Evolutionary conservation across 2,329 filamentous ascomycete genomes (phyloP).

Genomic region (Colletotrichum chlorophyti): DNA sequence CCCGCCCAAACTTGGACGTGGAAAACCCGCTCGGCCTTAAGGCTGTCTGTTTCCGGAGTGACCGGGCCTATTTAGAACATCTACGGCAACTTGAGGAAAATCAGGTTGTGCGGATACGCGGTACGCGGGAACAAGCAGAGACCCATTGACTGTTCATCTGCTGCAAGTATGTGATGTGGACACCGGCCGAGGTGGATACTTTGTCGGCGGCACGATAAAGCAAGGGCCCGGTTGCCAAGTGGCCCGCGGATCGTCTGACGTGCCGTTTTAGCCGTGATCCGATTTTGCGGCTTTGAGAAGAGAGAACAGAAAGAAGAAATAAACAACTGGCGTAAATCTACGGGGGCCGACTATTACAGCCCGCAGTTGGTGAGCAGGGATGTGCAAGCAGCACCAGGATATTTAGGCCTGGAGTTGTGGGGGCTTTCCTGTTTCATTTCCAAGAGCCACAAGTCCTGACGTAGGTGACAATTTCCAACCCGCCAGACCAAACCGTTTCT

Average conservation of each 20-base stretch:
- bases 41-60: too few relatives aligned
- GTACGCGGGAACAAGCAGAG: too few relatives aligned
- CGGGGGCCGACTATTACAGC: background rate
- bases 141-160: too few relatives aligned
- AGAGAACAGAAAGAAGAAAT: background rate
- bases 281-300: conserved; percentile 8
- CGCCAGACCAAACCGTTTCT: background rate
- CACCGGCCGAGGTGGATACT: conserved; percentile 7
- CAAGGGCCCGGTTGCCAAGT: conserved; percentile 13
- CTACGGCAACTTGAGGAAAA: too few relatives aligned
- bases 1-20: too few relatives aligned
- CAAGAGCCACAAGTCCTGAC: conserved; percentile 21
- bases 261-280: conserved; percentile 1
- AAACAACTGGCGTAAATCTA: background rate
- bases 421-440: conserved; percentile 24
- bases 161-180: background rate
- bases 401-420: conserved; percentile 3
- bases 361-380: background rate
- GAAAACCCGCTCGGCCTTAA: too few relatives aligned
- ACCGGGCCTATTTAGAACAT: too few relatives aligned
- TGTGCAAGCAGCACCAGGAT: background rate
- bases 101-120: too few relatives aligned
- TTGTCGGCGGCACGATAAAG: background rate
- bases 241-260: conserved; percentile 3
- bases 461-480: conserved; percentile 18